Evolutionary conservation across 192 early-diverging fungal species (phyloP), one percentile per base, ranked within the genome.

Genomic region (Irineochytrium annulatum): DNA sequence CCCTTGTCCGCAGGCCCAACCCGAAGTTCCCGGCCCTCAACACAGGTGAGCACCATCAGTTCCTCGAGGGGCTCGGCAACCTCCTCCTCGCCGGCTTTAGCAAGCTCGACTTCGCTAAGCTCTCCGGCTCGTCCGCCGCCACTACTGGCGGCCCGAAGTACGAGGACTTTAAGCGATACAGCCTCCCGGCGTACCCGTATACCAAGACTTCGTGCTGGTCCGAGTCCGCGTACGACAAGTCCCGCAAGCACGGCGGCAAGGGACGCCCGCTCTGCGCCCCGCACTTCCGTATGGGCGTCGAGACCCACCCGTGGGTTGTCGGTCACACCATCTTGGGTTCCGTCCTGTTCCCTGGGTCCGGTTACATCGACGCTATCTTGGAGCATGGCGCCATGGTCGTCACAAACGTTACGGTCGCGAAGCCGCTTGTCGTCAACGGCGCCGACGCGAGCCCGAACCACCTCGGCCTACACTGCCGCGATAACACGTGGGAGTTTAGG

Each of bases 301-400:
- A 14, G n/a, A 67, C 66, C 3, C 66, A 68, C 43, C 66, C 66
- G 3, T 67, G 45, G 62, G 20, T 64, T n/a, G 31, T 27, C 14
- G 66, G 66, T 8, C 66, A 68, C 52, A 20, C 11, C 14, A 55
- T 68, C 26, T 56, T 44, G 32, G 44, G 34, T 29, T 20, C 62
- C 22, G 62, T 68, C 37, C n/a, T 68, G 5, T 57, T 68, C 32
- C 66, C 66, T 56, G 66, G 24, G 1, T 22, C 59, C 3, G 66
- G 66, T 22, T 68, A 68, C 39, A 35, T 68, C 51, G 65, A 67
- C 28, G 27, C 63, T 35, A 39, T 32, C 4, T 55, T 64, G 34
- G 16, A 64, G 65, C 22, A 67, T 39, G 46, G 48, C 44, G 65
- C 59, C 0, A 31, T 43, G 35, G 32, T 34, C 31, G 20, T 65